phyloP scores from a whole-genome alignment of 177 flowering plant species.

The Vitis hybrid region DNA sequence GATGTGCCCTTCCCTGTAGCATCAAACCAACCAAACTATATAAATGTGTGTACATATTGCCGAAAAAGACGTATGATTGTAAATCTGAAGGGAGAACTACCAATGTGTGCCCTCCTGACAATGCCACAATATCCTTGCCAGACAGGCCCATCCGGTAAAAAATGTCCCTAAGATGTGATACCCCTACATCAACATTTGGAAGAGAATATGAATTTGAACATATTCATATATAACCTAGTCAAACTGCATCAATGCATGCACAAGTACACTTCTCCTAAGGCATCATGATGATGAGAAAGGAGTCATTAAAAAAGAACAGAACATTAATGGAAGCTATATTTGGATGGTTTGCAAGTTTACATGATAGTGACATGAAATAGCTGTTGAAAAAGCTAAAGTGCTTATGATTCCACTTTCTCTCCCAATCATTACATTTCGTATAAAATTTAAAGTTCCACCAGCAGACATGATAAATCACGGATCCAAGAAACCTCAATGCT shows the following conservation, averaged over 20 bases:
- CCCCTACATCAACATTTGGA: constrained; percentile 43
- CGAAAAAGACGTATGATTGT: not conserved
- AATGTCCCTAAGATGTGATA: constrained; percentile 68
- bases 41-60: no score
- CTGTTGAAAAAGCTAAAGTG: no score
- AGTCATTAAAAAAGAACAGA: no score
- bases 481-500: no score
- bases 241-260: not conserved
- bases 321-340: no score
- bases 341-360: no score
- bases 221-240: not conserved
- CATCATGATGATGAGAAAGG: not conserved
- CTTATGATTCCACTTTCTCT: no score
- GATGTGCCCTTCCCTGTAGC: constrained; percentile 86
- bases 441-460: no score
- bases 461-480: no score
- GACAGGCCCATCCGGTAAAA: constrained; percentile 93
- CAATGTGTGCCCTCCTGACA: constrained; percentile 92
- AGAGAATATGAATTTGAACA: not conserved
- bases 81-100: constrained; percentile 32
- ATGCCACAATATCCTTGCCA: constrained; percentile 91
- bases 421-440: no score
- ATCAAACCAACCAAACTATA: constrained; percentile 9
- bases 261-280: not conserved
- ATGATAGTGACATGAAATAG: no score